Evolutionary conservation across 345 rosid species (phyloP).

Genomic region (Ceriops decandra): DNA sequence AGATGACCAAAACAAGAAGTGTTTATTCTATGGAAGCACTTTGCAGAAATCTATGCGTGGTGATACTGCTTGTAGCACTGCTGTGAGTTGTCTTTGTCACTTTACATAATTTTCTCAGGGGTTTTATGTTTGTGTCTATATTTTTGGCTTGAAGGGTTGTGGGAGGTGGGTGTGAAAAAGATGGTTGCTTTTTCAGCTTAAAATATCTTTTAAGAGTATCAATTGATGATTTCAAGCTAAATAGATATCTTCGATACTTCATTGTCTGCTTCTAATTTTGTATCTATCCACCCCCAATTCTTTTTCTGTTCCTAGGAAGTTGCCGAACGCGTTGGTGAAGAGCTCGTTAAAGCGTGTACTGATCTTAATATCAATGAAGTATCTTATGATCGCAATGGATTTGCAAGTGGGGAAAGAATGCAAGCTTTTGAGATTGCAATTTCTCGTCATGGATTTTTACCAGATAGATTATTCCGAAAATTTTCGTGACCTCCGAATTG

Average conservation of each 20-base stretch:
- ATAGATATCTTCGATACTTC: no score
- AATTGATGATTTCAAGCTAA: not conserved
- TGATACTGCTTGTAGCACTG: constrained; percentile 47
- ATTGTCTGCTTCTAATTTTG: not conserved
- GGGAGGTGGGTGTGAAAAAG: not conserved
- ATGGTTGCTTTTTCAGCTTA: not conserved
- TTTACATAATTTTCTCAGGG: no score
- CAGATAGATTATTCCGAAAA: constrained; percentile 3
- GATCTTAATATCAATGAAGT: constrained; percentile 65
- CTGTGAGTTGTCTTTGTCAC: constrained; percentile 41
- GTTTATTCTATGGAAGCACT: constrained; percentile 75
- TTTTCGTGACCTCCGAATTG: no score
- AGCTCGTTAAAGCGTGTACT: constrained; percentile 60
- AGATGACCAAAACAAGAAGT: constrained; percentile 78
- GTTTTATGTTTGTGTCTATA: no score
- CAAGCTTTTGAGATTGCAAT: constrained; percentile 76
- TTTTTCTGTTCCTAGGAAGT: constrained; percentile 54
- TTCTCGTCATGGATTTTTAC: constrained; percentile 64
- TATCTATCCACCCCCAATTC: not conserved
- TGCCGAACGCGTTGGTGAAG: constrained; percentile 76
- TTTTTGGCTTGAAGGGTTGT: not conserved
- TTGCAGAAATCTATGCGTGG: constrained; percentile 72
- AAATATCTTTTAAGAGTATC: not conserved
- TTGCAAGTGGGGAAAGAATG: constrained; percentile 67
- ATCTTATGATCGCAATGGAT: constrained; percentile 78